Evolutionary conservation across 2,329 filamentous ascomycete species (phyloP), one percentile per base, ranked within the genome.

Genomic region (Myriosclerotinia scirpicola): DNA sequence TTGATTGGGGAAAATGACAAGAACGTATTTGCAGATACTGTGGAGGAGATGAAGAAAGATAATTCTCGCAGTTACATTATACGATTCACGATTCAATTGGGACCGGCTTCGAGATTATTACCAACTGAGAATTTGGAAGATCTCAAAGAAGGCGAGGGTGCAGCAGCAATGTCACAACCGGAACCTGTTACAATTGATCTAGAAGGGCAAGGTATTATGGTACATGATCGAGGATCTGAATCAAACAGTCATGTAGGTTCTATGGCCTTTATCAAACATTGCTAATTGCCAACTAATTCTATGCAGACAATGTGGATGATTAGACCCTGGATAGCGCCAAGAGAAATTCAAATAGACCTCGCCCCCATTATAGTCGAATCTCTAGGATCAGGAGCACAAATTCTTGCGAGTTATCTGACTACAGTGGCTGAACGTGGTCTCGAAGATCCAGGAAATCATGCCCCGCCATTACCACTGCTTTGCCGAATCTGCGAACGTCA

Each of bases 291-390:
- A 73, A 71, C 75, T 79, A 67, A 79, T 71, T 68, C 56, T 58
- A 65, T 68, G 62, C 73, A 97, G 92, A 96, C 92, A 22, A 99
- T 99, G 96, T 99, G 95, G 95, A 99, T 99, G 93, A 87, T 99
- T 72, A 91, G 95, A 71, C 95, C 94, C 2, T 96, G 93, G 79
- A 89, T 93, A 52, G 85, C 90, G 52, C 91, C 94, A 7, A 87
- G 93, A 71, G 93, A 98, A 81, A 92, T 99, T 75, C 96, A 96
- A 70, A 98, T 99, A 73, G 95, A 98, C 77, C 85, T 99, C 8
- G 94, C 96, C 20, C 83, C 87, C 67, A 81, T 97, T 38, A 89
- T 99, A 68, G 93, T 98, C 62, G 93, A 98, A 74, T 94, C 93
- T 1, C 84, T 99, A 20, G 95, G 95, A 48, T 93, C 96, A 38